phyloP scores from a whole-genome alignment of 2,329 filamentous ascomycete genomes.

The Epichloe bromicola region DNA sequence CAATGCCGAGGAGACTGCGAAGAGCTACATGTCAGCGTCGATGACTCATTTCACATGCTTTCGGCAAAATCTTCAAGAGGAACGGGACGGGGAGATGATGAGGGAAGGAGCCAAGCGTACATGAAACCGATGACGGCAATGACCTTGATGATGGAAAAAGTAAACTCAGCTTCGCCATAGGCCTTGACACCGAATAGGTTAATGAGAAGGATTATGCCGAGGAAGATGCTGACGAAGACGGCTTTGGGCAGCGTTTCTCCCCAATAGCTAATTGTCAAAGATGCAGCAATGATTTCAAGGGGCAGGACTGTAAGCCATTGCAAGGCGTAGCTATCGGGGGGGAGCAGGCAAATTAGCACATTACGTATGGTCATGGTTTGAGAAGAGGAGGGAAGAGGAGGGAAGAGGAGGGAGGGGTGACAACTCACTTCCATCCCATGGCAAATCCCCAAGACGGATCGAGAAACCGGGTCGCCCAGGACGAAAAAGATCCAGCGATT shows the following conservation, averaged over 20 bases:
- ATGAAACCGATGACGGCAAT: constrained; percentile 80
- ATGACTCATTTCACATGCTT: too few species aligned
- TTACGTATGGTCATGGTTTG: neutral
- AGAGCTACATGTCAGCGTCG: neutral
- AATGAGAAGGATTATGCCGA: constrained; percentile 61
- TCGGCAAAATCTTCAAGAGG: too few species aligned
- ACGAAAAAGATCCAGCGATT: constrained; percentile 81
- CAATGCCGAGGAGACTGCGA: constrained; percentile 65
- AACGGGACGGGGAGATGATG: neutral
- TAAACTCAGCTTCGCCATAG: constrained; percentile 82
- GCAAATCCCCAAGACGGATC: constrained; percentile 92
- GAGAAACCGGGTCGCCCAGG: constrained; percentile 82
- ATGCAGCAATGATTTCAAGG: constrained; percentile 75
- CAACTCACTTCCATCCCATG: constrained; percentile 80
- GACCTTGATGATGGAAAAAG: constrained; percentile 79
- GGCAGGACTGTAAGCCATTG: constrained; percentile 80
- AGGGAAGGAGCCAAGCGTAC: constrained; percentile 30
- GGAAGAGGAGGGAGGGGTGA: too few species aligned
- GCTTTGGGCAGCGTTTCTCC: constrained; percentile 48
- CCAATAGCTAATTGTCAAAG: constrained; percentile 78
- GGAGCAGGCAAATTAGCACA: neutral
- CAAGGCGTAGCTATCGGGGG: constrained; percentile 53
- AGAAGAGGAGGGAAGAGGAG: neutral
- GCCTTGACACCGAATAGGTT: constrained; percentile 82
- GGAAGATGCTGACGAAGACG: constrained; percentile 74